Evolutionary conservation across 352 stramenopile genomes (phyloP).

Genomic region (Pythium scleroteichum): DNA sequence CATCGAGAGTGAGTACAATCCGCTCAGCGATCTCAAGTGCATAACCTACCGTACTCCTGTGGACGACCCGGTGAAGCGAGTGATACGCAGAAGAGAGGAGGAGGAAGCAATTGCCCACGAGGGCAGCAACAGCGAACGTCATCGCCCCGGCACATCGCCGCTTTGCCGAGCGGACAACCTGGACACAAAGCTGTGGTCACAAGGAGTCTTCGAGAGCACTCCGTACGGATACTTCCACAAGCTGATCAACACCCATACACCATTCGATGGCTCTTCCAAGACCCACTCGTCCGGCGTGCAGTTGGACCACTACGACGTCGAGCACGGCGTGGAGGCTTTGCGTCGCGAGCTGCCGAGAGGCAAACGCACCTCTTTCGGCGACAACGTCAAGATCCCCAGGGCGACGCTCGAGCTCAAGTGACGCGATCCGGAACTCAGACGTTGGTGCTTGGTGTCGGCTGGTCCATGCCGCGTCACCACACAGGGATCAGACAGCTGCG

Average conservation of each 20-base stretch:
- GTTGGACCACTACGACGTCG: constrained; percentile 76
- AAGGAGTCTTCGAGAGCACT: constrained; percentile 74
- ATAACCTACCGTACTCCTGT: constrained; percentile 45
- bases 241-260: constrained; percentile 63
- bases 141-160: background rate
- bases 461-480: constrained; percentile 4
- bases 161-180: constrained; percentile 62
- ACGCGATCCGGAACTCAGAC: too few relatives aligned
- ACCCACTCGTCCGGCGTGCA: constrained; percentile 63
- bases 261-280: constrained; percentile 39
- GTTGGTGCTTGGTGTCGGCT: constrained; percentile 24
- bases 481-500: constrained; percentile 6
- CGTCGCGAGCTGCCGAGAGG: constrained; percentile 53
- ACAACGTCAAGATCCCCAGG: constrained; percentile 37
- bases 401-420: constrained; percentile 46
- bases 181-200: constrained; percentile 75
- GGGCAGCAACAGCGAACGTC: constrained; percentile 18
- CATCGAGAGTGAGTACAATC: constrained; percentile 85
- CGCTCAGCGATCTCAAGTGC: constrained; percentile 63
- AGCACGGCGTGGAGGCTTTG: constrained; percentile 43
- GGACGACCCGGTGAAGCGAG: constrained; percentile 70
- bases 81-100: constrained; percentile 61
- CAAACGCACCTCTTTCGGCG: constrained; percentile 70
- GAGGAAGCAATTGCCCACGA: constrained; percentile 63
- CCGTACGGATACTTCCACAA: constrained; percentile 87